A percentile compares a stretch with the other conserved stretches of the same genome.
phyloP scores from a whole-genome alignment of 148 eudicot species.

The Pouteria glomerata region DNA sequence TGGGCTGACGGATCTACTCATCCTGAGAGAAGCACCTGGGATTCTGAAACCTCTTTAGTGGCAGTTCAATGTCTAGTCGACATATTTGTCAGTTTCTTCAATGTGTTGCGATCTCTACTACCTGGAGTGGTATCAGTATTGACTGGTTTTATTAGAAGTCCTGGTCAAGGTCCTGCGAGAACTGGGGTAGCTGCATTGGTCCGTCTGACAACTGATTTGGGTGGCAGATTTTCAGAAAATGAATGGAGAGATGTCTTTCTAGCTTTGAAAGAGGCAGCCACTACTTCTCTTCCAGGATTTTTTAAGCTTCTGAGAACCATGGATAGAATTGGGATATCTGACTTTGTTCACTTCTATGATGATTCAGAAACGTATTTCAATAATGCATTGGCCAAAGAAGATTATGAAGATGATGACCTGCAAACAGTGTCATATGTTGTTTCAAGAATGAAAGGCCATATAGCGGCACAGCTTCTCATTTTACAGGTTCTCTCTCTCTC shows the following conservation, averaged over 20 bases:
- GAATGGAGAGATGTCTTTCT: constrained; percentile 81
- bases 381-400: constrained; percentile 39
- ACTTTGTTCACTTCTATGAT: constrained; percentile 31
- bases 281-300: constrained; percentile 59
- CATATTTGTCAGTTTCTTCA: constrained; percentile 60
- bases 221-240: constrained; percentile 60
- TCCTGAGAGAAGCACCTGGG: constrained; percentile 50
- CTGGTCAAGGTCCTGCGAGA: constrained; percentile 65
- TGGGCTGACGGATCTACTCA: constrained; percentile 30
- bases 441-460: constrained; percentile 81
- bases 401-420: constrained; percentile 60
- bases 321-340: constrained; percentile 61
- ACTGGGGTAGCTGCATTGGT: constrained; percentile 74
- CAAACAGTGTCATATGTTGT: constrained; percentile 77
- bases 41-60: constrained; percentile 67
- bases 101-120: constrained; percentile 56
- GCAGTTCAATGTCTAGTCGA: constrained; percentile 80
- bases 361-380: constrained; percentile 48
- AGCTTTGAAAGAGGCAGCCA: constrained; percentile 68
- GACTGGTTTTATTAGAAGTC: constrained; percentile 48
- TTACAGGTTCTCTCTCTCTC: constrained; percentile 57
- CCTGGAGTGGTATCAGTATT: constrained; percentile 55
- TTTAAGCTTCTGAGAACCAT: constrained; percentile 60
- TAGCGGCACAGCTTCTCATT: constrained; percentile 72
- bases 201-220: constrained; percentile 68